Base-by-base conservation (phyloP, 441 rosid species). In the Adansonia gregorii region DNA sequence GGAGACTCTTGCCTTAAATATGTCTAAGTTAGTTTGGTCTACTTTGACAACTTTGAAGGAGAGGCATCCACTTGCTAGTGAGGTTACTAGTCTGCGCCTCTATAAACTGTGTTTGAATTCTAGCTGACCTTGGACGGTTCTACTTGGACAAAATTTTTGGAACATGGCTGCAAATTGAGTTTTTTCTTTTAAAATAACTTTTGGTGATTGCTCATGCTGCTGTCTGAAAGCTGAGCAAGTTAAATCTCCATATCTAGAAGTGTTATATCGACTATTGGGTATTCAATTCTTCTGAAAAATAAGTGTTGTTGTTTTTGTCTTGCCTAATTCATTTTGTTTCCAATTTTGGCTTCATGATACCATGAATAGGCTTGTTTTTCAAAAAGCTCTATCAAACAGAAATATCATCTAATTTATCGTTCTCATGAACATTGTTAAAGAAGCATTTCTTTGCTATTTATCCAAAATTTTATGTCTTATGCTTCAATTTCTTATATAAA, bases 31-130 rank as follows among this genome's bases (percentile, higher is more conserved):
- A 54, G 90, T 85, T 41, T 94, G 98, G 98, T 89, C 98, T 59
- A 82, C 87, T 72, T 83, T 90, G 87, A 82, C 93, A 61, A 83
- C 82, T 72, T 95, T 92, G 78, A 90, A 83, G 87, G 90, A 89
- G 80, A 91, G 99, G 82, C 91, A 94, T 88, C 94, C 98, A 4
- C 98, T 96, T 74, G 98, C 96, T 78, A 96, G 99, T 56, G 99
- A 96, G 99, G 99, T 96, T 41, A 77, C 72, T 81, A 70, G 75
- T 79, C 76, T 76, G 3, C 77, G 61, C 72, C 56, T n/a, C 10
- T 11, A 46, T 43, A 1, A 48, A 20, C 39, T 19, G 45, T 49
- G 63, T 24, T 46, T 52, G 9, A 54, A 4, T 71, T 52, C 63
- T 71, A 52, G 73, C 35, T 31, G 35, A 31, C 35, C 35, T 31